These are phyloP conservation scores for Puccinia polysora DNA, from an alignment of 1,284 basidiomycete genomes.

Conservation along the genomic window DNA sequence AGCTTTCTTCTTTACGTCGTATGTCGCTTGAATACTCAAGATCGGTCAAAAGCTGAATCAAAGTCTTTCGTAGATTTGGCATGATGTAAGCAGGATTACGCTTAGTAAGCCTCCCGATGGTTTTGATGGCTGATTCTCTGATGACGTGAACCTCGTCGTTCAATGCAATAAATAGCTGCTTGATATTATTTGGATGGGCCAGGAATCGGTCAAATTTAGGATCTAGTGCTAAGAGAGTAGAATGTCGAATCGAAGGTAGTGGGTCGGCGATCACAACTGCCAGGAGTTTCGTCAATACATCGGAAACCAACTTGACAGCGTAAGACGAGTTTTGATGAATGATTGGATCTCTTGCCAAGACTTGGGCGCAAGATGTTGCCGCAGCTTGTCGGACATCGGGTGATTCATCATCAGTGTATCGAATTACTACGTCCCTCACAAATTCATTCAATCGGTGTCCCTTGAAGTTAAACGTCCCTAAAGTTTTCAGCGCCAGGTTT, in stretches of 20 bases:
- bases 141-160: slow-evolving; percentile 97
- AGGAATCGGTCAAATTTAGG: slow-evolving; percentile 95
- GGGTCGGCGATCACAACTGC: slow-evolving; percentile 97
- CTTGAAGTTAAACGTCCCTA: slow-evolving; percentile 91
- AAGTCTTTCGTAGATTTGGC: slow-evolving; percentile 89
- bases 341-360: slow-evolving; percentile 92
- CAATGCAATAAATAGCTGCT: slow-evolving; percentile 91
- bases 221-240: slow-evolving; percentile 80
- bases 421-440: slow-evolving; percentile 83
- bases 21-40: slow-evolving; percentile 90
- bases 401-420: slow-evolving; percentile 89
- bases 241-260: slow-evolving; percentile 79
- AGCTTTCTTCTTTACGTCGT: slow-evolving; percentile 79
- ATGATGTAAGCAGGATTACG: slow-evolving; percentile 99
- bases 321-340: slow-evolving; percentile 94
- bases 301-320: slow-evolving; percentile 94
- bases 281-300: slow-evolving; percentile 92
- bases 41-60: slow-evolving; percentile 95
- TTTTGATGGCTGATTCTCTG: slow-evolving; percentile 77
- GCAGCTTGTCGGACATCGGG: slow-evolving; percentile 83
- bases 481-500: slow-evolving; percentile 76
- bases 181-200: slow-evolving; percentile 97
- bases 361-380: slow-evolving; percentile 82
- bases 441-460: slow-evolving; percentile 95
- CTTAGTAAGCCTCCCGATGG: slow-evolving; percentile 89